Percentiles rank a stretch among this genome's conserved stretches.
Evolutionary conservation across 129 eudicot genomes (phyloP).

Genomic region (Artemisia annua): DNA sequence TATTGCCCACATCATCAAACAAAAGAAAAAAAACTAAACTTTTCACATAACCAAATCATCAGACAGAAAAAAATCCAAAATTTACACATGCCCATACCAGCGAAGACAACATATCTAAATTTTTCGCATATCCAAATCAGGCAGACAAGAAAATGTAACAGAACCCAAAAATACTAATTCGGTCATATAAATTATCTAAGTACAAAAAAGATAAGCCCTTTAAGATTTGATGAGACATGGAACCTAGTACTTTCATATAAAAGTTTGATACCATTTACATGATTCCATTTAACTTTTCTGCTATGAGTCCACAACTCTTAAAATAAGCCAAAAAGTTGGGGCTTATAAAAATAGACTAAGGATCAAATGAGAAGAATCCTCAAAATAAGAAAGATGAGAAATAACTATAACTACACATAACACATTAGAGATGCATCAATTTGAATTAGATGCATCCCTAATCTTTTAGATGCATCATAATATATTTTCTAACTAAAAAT

Average conservation of each 20-base stretch:
- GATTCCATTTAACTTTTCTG: slow-evolving; percentile 9
- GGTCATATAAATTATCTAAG: neutral
- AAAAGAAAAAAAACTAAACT: neutral
- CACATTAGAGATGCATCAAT: no score
- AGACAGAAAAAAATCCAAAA: neutral
- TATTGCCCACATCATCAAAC: neutral
- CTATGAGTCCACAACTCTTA: neutral
- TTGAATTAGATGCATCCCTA: no score
- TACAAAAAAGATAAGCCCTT: slow-evolving; percentile 6
- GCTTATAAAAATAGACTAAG: no score
- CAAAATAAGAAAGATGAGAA: no score
- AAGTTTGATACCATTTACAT: neutral
- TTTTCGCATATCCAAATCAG: slow-evolving; percentile 18
- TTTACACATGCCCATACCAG: slow-evolving; percentile 5
- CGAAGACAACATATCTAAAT: slow-evolving; percentile 4
- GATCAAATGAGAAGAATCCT: no score
- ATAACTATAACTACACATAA: no score
- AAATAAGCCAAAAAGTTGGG: neutral
- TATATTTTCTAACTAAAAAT: no score
- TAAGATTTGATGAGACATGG: slow-evolving; percentile 6
- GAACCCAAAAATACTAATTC: neutral
- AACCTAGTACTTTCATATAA: slow-evolving; percentile 4
- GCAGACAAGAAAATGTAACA: no score
- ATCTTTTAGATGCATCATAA: no score
- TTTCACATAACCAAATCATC: slow-evolving; percentile 9